Evolutionary conservation across 306 rosid genomes (phyloP), one percentile per base, ranked within the genome.

Genomic region (Medicago lupulina): DNA sequence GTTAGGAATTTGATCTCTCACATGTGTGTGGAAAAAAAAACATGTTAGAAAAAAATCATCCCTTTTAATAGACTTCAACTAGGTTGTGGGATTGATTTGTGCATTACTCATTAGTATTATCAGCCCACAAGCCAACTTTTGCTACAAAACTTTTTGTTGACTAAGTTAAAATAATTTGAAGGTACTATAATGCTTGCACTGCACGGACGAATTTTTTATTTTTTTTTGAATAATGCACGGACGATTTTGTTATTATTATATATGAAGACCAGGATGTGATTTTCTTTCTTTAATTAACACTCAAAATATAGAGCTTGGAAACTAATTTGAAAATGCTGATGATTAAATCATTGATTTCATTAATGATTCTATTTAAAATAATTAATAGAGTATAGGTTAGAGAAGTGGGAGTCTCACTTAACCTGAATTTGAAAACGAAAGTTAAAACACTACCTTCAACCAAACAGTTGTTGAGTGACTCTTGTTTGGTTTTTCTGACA

Each of bases 381-480:
- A 28, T 28, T 28, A 28, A 28, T 28, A 3, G 31, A 44, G 3
- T 28, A 7, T 53, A 66, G 49, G 62, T 43, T 76, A 65, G 71
- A 77, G 79, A 74, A 66, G 65, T 54, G 41, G 38, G 71, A 71
- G 76, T 64, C 78, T 71, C 67, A 19, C 75, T 54, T 61, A 50
- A 78, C 43, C 38, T 21, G 67, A 62, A 44, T 57, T 67, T 72
- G 76, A 76, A 66, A 66, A 63, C 12, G 63, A 47, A 71, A 66
- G 63, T 28, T 28, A 28, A 28, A 28, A 28, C 76, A 75, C 17
- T 58, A 39, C 51, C 66, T 31, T 76, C 58, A 58, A 70, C 74
- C 79, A 66, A 82, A 71, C 67, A 73, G 67, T 70, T 62, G 73
- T 75, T 61, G 67, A 59, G 62, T 25, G 50, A 58, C 41, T 58